Conservation (phyloP, 2,329 filamentous ascomycete genomes). For the Claviceps citrina region DNA sequence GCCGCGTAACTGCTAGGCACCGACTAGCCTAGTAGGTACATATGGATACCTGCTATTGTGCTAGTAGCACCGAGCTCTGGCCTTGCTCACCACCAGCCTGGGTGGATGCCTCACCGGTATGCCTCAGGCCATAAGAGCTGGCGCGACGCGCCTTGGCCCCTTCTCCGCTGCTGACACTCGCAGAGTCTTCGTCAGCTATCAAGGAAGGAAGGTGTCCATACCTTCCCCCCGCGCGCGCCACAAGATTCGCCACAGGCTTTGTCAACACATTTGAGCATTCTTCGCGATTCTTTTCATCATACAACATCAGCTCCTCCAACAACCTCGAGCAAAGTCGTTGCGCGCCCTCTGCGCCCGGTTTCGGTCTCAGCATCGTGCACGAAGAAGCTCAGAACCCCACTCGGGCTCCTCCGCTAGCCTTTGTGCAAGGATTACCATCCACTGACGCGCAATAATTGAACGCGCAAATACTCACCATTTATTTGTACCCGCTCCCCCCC, state of each 20-base stretch:
- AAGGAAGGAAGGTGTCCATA: too few species aligned
- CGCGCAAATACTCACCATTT: too few species aligned
- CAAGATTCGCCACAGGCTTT: not conserved
- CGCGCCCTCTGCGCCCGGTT: not conserved
- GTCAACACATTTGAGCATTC: too few species aligned
- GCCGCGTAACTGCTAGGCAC: conserved; percentile 10
- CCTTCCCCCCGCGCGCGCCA: not conserved
- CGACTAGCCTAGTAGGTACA: too few species aligned
- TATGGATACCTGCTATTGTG: conserved; percentile 6
- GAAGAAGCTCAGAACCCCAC: not conserved
- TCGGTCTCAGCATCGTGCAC: not conserved
- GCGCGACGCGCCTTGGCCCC: too few species aligned
- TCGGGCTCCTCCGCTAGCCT: not conserved
- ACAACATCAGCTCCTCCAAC: not conserved
- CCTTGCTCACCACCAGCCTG: too few species aligned
- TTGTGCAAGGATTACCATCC: not conserved
- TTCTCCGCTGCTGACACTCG: too few species aligned
- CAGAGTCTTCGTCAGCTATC: too few species aligned
- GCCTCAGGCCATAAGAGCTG: too few species aligned
- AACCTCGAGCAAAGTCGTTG: not conserved
- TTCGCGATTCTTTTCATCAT: not conserved
- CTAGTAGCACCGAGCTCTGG: too few species aligned
- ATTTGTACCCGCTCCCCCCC: not conserved
- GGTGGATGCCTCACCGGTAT: too few species aligned
- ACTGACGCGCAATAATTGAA: not conserved